Percentiles rank a stretch among this genome's conserved stretches.
Evolutionary conservation across 2,329 filamentous ascomycete species (phyloP).

Genomic region (Diaporthe destruens): DNA sequence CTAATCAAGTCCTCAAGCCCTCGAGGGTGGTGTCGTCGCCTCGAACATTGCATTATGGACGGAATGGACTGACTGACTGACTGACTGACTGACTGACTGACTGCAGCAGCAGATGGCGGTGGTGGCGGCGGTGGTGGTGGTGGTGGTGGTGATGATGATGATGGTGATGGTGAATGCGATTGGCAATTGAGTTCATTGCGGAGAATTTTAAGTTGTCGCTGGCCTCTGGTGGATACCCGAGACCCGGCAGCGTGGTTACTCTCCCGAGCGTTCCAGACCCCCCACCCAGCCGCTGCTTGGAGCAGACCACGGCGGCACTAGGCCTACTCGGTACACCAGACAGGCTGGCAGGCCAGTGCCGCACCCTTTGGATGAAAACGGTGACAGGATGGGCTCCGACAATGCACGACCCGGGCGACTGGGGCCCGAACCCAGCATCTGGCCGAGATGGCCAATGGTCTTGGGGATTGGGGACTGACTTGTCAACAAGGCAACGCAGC

Average conservation of each 20-base stretch:
- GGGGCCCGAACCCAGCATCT: slow-evolving; percentile 26
- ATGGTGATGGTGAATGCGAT: slow-evolving; percentile 20
- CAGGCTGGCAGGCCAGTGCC: background rate
- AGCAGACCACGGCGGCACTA: slow-evolving; percentile 6
- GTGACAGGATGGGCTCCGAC: too few species aligned
- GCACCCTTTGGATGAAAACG: slow-evolving; percentile 29
- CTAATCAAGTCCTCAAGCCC: slow-evolving; percentile 21
- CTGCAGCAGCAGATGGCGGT: background rate
- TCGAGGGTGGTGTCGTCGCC: slow-evolving; percentile 20
- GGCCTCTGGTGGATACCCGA: background rate
- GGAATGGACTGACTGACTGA: background rate
- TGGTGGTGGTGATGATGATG: background rate
- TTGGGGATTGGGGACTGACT: background rate
- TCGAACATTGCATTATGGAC: background rate
- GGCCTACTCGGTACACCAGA: background rate
- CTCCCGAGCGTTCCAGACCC: slow-evolving; percentile 22
- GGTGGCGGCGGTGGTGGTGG: background rate
- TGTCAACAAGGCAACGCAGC: background rate
- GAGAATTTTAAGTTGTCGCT: slow-evolving; percentile 27
- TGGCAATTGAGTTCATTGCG: slow-evolving; percentile 27
- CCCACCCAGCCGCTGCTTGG: background rate
- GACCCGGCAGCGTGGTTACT: slow-evolving; percentile 33
- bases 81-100: background rate
- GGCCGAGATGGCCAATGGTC: slow-evolving; percentile 37
- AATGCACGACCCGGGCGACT: slow-evolving; percentile 27